Conservation (phyloP, 2,329 filamentous ascomycete species). For the Fusarium kyushuense region DNA sequence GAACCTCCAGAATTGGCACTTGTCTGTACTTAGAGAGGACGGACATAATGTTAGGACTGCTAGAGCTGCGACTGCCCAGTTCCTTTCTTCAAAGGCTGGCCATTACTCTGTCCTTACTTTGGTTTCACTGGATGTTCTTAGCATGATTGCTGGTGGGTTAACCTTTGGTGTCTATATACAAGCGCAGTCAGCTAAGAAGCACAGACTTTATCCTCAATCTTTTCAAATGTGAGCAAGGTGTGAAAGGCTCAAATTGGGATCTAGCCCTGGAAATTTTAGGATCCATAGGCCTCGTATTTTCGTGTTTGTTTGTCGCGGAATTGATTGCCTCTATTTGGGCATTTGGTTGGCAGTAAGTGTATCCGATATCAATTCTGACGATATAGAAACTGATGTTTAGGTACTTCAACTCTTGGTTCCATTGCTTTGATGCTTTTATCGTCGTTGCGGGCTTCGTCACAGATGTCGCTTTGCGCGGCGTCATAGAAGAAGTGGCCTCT, state of each 20-base stretch:
- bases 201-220: slow-evolving; percentile 14
- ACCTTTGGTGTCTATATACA: rapidly evolving
- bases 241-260: neutral
- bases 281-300: neutral
- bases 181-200: rapidly evolving
- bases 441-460: slow-evolving; percentile 17
- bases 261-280: neutral
- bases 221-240: slow-evolving; percentile 11
- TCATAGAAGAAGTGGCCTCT: slow-evolving; percentile 19
- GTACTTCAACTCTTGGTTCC: slow-evolving; percentile 25
- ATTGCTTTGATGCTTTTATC: slow-evolving; percentile 19
- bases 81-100: no score
- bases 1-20: no score
- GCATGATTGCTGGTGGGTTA: slow-evolving; percentile 15
- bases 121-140: no score
- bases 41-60: no score
- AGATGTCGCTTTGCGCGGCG: slow-evolving; percentile 7
- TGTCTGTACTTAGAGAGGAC: no score
- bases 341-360: slow-evolving; percentile 17
- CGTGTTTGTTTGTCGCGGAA: slow-evolving; percentile 13
- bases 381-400: neutral
- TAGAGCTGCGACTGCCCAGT: no score
- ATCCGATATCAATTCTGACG: rapidly evolving
- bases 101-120: no score
- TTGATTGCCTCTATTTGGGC: slow-evolving; percentile 13